Conservation (phyloP, 495 filamentous ascomycete genomes). For the Pyrenopolyporus hunteri region DNA sequence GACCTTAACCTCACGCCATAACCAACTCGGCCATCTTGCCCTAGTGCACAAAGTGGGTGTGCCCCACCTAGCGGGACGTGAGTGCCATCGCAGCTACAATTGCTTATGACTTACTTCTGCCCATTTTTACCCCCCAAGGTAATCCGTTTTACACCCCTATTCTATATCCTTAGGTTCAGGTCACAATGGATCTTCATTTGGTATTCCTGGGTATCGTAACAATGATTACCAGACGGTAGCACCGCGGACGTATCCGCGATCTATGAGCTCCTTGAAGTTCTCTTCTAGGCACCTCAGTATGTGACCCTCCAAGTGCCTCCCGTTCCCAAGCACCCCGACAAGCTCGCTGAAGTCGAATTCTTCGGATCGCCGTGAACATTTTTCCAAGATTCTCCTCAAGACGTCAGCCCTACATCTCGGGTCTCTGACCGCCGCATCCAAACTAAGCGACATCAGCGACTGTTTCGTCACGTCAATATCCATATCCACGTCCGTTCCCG, state of each 20-base stretch:
- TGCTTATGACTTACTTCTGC: too few relatives aligned
- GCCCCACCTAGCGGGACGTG: too few relatives aligned
- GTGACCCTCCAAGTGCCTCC: constrained; percentile 13
- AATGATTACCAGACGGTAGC: constrained; percentile 27
- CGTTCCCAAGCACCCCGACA: constrained; percentile 18
- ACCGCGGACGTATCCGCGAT: constrained; percentile 34
- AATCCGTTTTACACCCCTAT: too few relatives aligned
- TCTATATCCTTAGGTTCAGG: too few relatives aligned
- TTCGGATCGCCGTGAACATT: constrained; percentile 31
- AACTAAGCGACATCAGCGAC: constrained; percentile 30
- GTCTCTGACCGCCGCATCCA: constrained; percentile 29
- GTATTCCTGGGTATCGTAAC: not conserved
- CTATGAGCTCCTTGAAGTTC: constrained; percentile 31
- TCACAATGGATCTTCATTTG: too few relatives aligned
- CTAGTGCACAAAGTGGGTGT: too few relatives aligned
- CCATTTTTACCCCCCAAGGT: not conserved
- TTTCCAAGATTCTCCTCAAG: constrained; percentile 31
- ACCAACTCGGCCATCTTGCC: constrained; percentile 54
- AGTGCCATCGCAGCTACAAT: too few relatives aligned
- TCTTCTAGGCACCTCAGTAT: constrained; percentile 25
- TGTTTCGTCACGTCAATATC: constrained; percentile 31
- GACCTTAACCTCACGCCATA: constrained; percentile 53
- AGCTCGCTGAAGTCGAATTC: constrained; percentile 28
- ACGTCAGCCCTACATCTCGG: constrained; percentile 32
- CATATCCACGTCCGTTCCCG: not conserved